Evolutionary conservation across 179 eudicot genomes (phyloP).

Genomic region (Amaranthus tricolor): DNA sequence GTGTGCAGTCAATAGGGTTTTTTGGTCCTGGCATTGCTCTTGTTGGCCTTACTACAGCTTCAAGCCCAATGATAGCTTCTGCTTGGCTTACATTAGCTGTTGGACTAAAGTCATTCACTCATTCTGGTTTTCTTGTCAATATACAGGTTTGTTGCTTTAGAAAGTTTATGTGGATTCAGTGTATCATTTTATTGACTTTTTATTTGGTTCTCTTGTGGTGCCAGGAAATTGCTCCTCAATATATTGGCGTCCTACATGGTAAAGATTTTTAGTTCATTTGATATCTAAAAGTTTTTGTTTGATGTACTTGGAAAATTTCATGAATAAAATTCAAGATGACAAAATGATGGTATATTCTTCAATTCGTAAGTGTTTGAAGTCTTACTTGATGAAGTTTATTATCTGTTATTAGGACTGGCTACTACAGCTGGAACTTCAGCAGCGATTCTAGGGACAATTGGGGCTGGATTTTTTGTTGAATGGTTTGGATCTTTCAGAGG

Average conservation of each 20-base stretch:
- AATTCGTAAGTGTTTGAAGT: not conserved
- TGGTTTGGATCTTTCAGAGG: slow-evolving; percentile 77
- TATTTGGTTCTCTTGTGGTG: slow-evolving; percentile 22
- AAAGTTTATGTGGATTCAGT: slow-evolving; percentile 8
- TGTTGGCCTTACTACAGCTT: slow-evolving; percentile 67
- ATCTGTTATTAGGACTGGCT: slow-evolving; percentile 56
- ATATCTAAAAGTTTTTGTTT: not conserved
- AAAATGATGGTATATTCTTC: not conserved
- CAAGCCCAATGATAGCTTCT: slow-evolving; percentile 72
- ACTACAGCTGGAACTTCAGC: slow-evolving; percentile 88
- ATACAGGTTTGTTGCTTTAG: slow-evolving; percentile 63
- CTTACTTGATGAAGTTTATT: slow-evolving; percentile 8
- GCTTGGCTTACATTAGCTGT: slow-evolving; percentile 95
- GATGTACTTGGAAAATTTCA: not conserved
- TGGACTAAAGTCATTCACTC: slow-evolving; percentile 88
- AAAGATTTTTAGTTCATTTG: slow-evolving; percentile 11
- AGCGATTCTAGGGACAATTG: slow-evolving; percentile 91
- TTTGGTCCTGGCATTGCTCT: slow-evolving; percentile 84
- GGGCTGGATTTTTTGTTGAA: slow-evolving; percentile 92
- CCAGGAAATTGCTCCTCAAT: slow-evolving; percentile 96
- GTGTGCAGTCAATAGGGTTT: slow-evolving; percentile 84
- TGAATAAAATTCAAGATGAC: not conserved
- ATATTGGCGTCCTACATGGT: slow-evolving; percentile 96
- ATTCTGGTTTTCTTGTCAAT: slow-evolving; percentile 91
- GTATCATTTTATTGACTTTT: slow-evolving; percentile 6